Percentiles rank a stretch among this genome's conserved stretches.
These are phyloP conservation scores for Ceratobasidium sp. DNA, from an alignment of 1,284 basidiomycete genomes.

Conservation along the genomic window DNA sequence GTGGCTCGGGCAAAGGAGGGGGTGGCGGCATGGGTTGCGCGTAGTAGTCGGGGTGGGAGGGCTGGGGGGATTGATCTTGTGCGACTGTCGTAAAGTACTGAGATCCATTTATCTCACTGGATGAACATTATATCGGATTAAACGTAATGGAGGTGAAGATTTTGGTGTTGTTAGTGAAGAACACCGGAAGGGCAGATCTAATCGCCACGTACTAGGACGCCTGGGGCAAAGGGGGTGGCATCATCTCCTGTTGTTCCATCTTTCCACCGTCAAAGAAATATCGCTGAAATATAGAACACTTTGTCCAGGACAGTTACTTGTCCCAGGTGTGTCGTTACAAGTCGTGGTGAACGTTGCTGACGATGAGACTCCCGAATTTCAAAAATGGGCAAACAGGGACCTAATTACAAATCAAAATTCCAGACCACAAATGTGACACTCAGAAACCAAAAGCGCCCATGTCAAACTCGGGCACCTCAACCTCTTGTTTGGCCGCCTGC, in stretches of 20 bases:
- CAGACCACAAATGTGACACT: constrained; percentile 7
- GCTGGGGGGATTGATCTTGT: constrained; percentile 20
- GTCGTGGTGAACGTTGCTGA: constrained; percentile 45
- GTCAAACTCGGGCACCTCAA: constrained; percentile 85
- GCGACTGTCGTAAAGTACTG: constrained; percentile 37
- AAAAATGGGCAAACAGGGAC: constrained; percentile 29
- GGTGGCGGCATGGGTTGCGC: constrained; percentile 36
- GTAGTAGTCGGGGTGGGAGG: constrained; percentile 34
- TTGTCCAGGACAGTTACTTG: constrained; percentile 40
- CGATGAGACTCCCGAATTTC: constrained; percentile 29
- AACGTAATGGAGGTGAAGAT: constrained; percentile 29
- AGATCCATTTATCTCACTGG: constrained; percentile 39
- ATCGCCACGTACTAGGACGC: constrained; percentile 27
- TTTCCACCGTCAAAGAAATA: neutral
- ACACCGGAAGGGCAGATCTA: constrained; percentile 22
- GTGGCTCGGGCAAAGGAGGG: constrained; percentile 42
- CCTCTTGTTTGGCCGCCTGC: constrained; percentile 87
- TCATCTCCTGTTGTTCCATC: constrained; percentile 40
- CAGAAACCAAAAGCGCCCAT: constrained; percentile 74
- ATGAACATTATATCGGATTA: constrained; percentile 32
- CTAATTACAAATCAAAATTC: neutral
- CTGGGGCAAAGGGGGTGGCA: constrained; percentile 28
- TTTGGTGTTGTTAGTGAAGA: constrained; percentile 31
- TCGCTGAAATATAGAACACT: constrained; percentile 7
- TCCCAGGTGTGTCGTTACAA: constrained; percentile 44